Evolutionary conservation across 306 rosid genomes (phyloP), one percentile per base, ranked within the genome.

Genomic region (Acmispon strigosus): DNA sequence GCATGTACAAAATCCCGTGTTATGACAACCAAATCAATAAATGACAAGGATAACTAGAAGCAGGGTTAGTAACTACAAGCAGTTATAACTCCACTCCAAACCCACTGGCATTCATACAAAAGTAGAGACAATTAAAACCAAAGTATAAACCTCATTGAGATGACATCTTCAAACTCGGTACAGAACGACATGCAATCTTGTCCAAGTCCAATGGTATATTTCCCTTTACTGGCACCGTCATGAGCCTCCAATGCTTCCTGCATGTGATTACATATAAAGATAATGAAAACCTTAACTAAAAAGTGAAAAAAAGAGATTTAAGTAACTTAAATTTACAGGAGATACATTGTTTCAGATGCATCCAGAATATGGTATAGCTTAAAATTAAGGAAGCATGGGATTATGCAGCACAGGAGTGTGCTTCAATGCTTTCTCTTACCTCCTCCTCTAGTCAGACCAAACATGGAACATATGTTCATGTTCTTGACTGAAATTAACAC

Each of bases 181-280:
- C 99, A 95, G 84, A 95, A 95, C 4, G 96, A 90, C 99, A 95
- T 84, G 85, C 96, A 91, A 81, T 95, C 97, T 74, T 95, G 99
- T 62, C 99, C 99, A 4, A 95, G 97, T 51, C 99, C 99, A 17
- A 94, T 94, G 3, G 99, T 91, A 80, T 94, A 91, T 52, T 94
- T 94, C 80, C 99, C 99, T 73, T 87, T 95, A 75, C 97, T 95
- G 3, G 85, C 97, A 53, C 99, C 96, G 82, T 95, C 99, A 74
- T 95, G 96, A 73, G 89, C 91, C 86, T 95, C 99, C 90, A 91
- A 76, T 62, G 86, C 90, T 84, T 91, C 99, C 97, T 91, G 82
- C 76, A 65, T 69, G 72, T 56, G 66, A 66, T 13, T 13, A 57
- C 10, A 70, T 51, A 48, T 10, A 52, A 53, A 83, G 44, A 62